Percentiles rank a stretch among this genome's conserved stretches.
These are phyloP conservation scores for Hibiscus syriacus DNA, from an alignment of 345 rosid genomes.

Conservation along the genomic window DNA sequence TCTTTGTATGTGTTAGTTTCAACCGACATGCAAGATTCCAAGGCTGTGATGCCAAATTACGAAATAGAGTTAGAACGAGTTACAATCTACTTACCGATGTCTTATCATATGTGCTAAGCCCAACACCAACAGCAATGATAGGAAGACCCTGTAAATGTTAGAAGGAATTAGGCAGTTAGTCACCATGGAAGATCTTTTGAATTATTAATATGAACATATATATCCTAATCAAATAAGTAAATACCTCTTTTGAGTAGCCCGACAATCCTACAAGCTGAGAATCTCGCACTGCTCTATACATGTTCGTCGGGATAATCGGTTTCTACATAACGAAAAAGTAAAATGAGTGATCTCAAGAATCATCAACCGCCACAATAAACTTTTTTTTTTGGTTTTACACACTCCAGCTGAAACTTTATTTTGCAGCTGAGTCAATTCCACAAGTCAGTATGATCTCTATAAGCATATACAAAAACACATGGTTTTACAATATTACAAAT, in stretches of 20 bases:
- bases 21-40: background rate
- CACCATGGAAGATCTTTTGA: slow-evolving; percentile 6
- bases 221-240: slow-evolving; percentile 18
- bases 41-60: slow-evolving; percentile 11
- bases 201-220: background rate
- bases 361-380: background rate
- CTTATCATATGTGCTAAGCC: slow-evolving; percentile 87
- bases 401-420: background rate
- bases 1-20: background rate
- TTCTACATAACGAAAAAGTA: slow-evolving; percentile 36
- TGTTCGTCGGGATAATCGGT: slow-evolving; percentile 78
- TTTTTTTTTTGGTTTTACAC: background rate
- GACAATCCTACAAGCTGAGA: slow-evolving; percentile 89
- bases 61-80: background rate
- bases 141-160: slow-evolving; percentile 66
- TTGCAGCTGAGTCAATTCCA: background rate
- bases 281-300: slow-evolving; percentile 80
- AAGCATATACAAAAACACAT: background rate
- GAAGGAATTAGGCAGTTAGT: background rate
- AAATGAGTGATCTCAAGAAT: slow-evolving; percentile 9
- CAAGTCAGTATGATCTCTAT: background rate
- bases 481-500: background rate
- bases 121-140: slow-evolving; percentile 77
- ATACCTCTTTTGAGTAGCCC: slow-evolving; percentile 88
- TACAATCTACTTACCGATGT: slow-evolving; percentile 64